Evolutionary conservation across 768 basidiomycete species (phyloP).

Genomic region (Mycena galericulata): DNA sequence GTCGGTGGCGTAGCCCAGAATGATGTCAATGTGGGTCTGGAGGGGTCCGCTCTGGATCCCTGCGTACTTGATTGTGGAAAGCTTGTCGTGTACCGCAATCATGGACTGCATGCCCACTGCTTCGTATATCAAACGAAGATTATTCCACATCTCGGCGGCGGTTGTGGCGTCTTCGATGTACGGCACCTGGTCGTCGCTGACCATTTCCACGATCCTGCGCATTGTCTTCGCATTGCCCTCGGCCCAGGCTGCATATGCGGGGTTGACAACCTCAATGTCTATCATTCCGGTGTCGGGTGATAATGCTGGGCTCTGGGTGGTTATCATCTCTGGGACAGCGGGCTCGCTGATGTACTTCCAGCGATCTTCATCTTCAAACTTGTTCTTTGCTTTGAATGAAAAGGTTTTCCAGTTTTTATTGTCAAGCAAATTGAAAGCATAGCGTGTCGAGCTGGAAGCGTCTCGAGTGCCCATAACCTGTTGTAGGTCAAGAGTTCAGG

Average conservation of each 20-base stretch:
- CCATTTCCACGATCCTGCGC: conserved; percentile 8
- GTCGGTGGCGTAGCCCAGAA: not conserved
- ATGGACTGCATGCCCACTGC: conserved; percentile 1
- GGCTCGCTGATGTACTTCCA: conserved; percentile 3
- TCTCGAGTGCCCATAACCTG: conserved; percentile 5
- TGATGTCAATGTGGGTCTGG: not conserved
- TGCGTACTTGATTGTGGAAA: not conserved
- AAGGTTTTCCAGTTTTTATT: not conserved
- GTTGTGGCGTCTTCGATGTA: not conserved
- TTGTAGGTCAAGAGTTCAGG: conserved; percentile 10
- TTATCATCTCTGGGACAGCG: not conserved
- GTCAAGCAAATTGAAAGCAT: not conserved
- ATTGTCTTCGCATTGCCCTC: conserved; percentile 10
- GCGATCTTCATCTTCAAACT: conserved; percentile 7
- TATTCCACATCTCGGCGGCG: not conserved
- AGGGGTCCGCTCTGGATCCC: not conserved
- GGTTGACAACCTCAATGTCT: not conserved
- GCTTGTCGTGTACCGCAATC: not conserved
- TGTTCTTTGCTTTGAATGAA: not conserved
- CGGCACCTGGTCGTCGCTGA: conserved; percentile 7
- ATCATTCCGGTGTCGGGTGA: not conserved
- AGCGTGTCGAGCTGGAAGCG: not conserved
- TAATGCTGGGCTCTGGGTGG: not conserved
- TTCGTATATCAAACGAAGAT: not conserved
- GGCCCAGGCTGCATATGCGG: not conserved